phyloP scores from a whole-genome alignment of 2,329 filamentous ascomycete species.

The Aspergillus aculeatus region DNA sequence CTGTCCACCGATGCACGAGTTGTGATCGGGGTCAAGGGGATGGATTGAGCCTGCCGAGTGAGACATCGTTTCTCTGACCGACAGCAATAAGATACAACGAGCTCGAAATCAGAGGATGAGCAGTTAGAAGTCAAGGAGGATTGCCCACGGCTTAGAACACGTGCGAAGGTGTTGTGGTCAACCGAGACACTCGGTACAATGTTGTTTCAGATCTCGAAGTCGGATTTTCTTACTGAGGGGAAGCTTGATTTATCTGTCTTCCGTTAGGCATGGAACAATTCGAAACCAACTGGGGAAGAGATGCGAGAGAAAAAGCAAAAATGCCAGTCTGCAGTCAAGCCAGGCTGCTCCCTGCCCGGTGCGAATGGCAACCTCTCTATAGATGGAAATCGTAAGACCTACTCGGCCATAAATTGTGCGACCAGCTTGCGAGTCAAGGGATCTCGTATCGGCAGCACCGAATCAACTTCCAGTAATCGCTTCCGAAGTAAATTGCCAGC shows the following conservation, averaged over 20 bases:
- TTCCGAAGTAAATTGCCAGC: slow-evolving; percentile 4
- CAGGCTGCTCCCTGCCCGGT: slow-evolving; percentile 20
- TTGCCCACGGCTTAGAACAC: background rate
- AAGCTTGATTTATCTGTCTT: background rate
- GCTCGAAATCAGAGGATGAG: background rate
- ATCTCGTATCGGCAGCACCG: slow-evolving; percentile 14
- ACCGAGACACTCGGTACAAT: background rate
- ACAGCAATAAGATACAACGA: background rate
- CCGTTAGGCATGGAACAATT: background rate
- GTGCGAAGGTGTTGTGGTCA: background rate
- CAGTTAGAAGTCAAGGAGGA: background rate
- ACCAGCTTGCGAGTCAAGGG: slow-evolving; percentile 18
- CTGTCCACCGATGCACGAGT: slow-evolving; percentile 34
- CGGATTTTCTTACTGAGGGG: background rate
- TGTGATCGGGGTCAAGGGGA: slow-evolving; percentile 33
- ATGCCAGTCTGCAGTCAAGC: slow-evolving; percentile 12
- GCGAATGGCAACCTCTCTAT: slow-evolving; percentile 12
- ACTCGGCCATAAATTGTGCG: slow-evolving; percentile 16
- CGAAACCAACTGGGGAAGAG: background rate
- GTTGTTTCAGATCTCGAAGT: background rate
- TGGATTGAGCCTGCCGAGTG: slow-evolving; percentile 15
- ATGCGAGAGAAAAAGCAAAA: slow-evolving; percentile 6
- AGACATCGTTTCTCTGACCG: slow-evolving; percentile 20
- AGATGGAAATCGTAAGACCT: slow-evolving; percentile 11
- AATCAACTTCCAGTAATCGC: slow-evolving; percentile 11